phyloP scores from a whole-genome alignment of 306 rosid species.

The Cicer pinnatifidum region DNA sequence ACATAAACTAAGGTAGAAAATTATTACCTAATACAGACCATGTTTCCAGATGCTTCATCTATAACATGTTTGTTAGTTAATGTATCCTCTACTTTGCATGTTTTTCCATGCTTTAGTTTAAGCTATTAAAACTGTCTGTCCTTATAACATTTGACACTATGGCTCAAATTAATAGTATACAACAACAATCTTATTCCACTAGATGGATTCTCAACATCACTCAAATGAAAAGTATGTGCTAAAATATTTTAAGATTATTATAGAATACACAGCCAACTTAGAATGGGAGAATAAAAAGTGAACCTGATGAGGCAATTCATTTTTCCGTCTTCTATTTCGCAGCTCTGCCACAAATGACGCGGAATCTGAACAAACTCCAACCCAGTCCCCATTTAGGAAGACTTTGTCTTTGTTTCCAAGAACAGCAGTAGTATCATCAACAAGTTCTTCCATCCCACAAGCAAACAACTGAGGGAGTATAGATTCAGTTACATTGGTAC shows the following conservation, averaged over 20 bases:
- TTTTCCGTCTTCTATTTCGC: slow-evolving; percentile 65
- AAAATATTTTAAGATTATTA: slow-evolving; percentile 23
- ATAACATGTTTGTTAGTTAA: slow-evolving; percentile 15
- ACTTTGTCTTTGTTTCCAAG: slow-evolving; percentile 68
- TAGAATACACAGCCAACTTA: slow-evolving; percentile 37
- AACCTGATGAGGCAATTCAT: slow-evolving; percentile 77
- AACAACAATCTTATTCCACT: slow-evolving; percentile 11
- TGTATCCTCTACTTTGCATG: slow-evolving; percentile 8
- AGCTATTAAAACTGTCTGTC: slow-evolving; percentile 23
- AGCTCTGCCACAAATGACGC: slow-evolving; percentile 61
- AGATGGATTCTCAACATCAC: neutral
- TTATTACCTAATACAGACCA: neutral
- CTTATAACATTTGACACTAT: slow-evolving; percentile 30
- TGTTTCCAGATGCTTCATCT: slow-evolving; percentile 8
- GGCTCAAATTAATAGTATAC: slow-evolving; percentile 25
- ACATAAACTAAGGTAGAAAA: slow-evolving; percentile 24
- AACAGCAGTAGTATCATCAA: slow-evolving; percentile 63
- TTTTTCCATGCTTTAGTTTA: slow-evolving; percentile 17
- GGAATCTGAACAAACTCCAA: slow-evolving; percentile 80
- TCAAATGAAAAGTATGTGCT: slow-evolving; percentile 30
- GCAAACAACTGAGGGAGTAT: slow-evolving; percentile 53
- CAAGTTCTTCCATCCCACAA: slow-evolving; percentile 82
- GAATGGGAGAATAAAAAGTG: slow-evolving; percentile 38
- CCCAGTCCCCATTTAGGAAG: slow-evolving; percentile 89
- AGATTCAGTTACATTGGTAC: slow-evolving; percentile 55